A percentile compares a stretch with the other conserved stretches of the same genome.
Evolutionary conservation across 2,329 filamentous ascomycete species (phyloP).

Genomic region (Raffaelea arxii): DNA sequence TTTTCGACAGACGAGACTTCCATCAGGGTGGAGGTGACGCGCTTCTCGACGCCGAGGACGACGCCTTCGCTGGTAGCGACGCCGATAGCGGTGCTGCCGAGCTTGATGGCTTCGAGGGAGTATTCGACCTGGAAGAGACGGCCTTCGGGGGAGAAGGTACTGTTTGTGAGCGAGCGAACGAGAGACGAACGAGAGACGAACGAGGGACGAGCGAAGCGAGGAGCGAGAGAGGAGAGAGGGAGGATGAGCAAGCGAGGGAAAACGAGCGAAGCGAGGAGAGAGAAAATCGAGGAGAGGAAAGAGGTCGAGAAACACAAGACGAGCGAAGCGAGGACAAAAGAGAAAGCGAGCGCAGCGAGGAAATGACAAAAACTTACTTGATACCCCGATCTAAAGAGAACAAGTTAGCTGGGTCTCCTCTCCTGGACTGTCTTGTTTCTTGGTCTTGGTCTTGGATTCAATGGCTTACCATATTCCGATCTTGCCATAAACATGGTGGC

Average conservation of each 20-base stretch:
- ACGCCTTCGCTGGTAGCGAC: slow-evolving; percentile 93
- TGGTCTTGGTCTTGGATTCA: slow-evolving; percentile 25
- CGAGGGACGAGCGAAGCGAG: slow-evolving; percentile 8
- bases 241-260: too few species aligned
- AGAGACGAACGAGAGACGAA: neutral
- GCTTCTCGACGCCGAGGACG: slow-evolving; percentile 96
- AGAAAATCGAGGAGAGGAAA: too few species aligned
- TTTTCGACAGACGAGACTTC: slow-evolving; percentile 98
- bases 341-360: neutral
- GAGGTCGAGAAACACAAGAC: too few species aligned
- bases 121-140: slow-evolving; percentile 99
- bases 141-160: slow-evolving; percentile 98
- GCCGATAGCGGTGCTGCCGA: slow-evolving; percentile 95
- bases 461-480: slow-evolving; percentile 86
- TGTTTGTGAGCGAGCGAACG: slow-evolving; percentile 23
- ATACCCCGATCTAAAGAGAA: slow-evolving; percentile 73
- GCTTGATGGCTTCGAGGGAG: slow-evolving; percentile 99
- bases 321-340: slow-evolving; percentile 8
- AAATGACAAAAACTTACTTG: slow-evolving; percentile 59
- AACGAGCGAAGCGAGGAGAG: neutral
- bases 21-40: slow-evolving; percentile 92
- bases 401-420: neutral
- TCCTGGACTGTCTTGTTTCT: slow-evolving; percentile 5
- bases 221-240: too few species aligned
- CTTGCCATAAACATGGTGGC: slow-evolving; percentile 97